A percentile compares a stretch with the other conserved stretches of the same genome.
Conservation (phyloP, 805 yeast genomes). For the Tetrapisispora phaffii region DNA sequence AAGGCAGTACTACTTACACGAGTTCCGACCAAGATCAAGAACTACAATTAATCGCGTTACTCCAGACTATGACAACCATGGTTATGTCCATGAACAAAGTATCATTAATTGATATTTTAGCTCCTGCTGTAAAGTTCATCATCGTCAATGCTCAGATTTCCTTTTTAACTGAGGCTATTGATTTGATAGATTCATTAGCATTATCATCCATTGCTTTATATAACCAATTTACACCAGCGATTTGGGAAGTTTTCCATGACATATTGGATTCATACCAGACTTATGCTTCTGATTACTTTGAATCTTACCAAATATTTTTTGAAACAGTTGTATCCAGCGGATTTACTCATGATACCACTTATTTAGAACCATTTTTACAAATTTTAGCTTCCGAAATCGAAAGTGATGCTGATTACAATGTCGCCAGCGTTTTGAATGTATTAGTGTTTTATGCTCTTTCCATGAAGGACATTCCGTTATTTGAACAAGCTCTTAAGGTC, state of each 20-base stretch:
- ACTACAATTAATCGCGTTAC: conserved; percentile 54
- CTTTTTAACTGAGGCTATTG: conserved; percentile 54
- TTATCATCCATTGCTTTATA: conserved; percentile 39
- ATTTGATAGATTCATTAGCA: conserved; percentile 47
- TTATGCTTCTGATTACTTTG: conserved; percentile 51
- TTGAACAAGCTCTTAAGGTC: conserved; percentile 16
- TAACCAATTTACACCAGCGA: conserved; percentile 37
- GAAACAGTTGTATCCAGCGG: conserved; percentile 46
- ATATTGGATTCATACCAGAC: conserved; percentile 47
- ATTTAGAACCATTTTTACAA: conserved; percentile 21
- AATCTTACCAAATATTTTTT: conserved; percentile 45
- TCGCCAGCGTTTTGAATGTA: conserved; percentile 30
- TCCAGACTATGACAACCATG: conserved; percentile 68
- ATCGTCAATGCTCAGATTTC: conserved; percentile 49
- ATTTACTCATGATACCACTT: conserved; percentile 32
- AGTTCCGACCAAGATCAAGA: conserved; percentile 49
- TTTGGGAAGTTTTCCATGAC: conserved; percentile 44
- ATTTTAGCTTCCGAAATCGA: conserved; percentile 22
- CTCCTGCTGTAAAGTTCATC: conserved; percentile 51
- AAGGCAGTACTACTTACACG: conserved; percentile 25
- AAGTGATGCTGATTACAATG: conserved; percentile 31
- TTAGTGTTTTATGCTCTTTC: conserved; percentile 25
- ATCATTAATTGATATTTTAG: conserved; percentile 43
- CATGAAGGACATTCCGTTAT: conserved; percentile 26
- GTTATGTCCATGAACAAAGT: conserved; percentile 54